phyloP scores from a whole-genome alignment of 2,329 filamentous ascomycete species.

The Aaosphaeria arxii region DNA sequence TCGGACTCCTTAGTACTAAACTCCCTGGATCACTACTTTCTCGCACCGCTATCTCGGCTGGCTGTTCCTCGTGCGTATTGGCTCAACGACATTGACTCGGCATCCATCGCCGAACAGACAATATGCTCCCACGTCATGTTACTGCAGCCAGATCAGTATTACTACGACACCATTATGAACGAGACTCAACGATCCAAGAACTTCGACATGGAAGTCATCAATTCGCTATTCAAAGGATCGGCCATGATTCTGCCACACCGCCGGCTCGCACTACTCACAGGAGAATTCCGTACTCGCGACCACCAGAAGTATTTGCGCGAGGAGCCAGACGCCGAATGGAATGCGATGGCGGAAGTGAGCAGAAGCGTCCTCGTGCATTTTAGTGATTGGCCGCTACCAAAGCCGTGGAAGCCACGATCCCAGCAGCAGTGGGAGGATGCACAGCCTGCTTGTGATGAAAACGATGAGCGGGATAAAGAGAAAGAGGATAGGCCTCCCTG shows the following conservation, averaged over 20 bases:
- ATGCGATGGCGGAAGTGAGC: not conserved
- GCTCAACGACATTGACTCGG: not conserved
- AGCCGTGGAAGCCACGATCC: constrained; percentile 1
- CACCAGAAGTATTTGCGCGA: constrained; percentile 1
- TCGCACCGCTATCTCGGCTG: constrained; percentile 1
- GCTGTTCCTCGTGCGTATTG: constrained; percentile 3
- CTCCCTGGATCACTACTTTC: constrained; percentile 3
- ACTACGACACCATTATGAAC: constrained; percentile 3
- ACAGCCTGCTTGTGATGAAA: not conserved
- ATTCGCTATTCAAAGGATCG: constrained; percentile 1
- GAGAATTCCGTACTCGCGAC: constrained; percentile 1
- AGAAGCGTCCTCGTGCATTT: constrained; percentile 2
- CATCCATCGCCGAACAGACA: constrained; percentile 1
- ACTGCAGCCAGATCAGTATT: constrained; percentile 2
- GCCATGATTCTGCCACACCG: constrained; percentile 1
- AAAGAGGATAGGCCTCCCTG: constrained; percentile 1
- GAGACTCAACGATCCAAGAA: constrained; percentile 1
- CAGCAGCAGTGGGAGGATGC: constrained; percentile 1
- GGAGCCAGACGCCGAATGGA: constrained; percentile 1
- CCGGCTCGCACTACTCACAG: constrained; percentile 1
- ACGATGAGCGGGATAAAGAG: constrained; percentile 1
- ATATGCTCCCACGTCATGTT: constrained; percentile 4
- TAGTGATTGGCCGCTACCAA: constrained; percentile 1
- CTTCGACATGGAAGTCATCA: constrained; percentile 5
- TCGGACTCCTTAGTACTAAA: constrained; percentile 1